phyloP scores from a whole-genome alignment of 192 early-diverging fungal species.

The Kappamyces sp. region DNA sequence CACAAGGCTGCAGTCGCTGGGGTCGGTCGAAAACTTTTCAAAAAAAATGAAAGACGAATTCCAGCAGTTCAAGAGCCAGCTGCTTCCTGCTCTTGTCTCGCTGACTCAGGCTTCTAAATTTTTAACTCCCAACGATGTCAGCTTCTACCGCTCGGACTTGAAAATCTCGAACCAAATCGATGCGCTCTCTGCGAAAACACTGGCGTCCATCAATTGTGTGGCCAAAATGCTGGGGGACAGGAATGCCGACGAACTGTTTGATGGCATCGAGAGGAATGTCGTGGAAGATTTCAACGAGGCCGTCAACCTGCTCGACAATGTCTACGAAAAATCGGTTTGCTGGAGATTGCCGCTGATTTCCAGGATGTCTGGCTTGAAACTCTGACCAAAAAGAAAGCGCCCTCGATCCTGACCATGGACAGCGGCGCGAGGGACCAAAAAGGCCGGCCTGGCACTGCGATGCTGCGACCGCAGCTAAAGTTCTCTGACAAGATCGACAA shows the following conservation, averaged over 20 bases:
- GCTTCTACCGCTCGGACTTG: slow-evolving; percentile 22
- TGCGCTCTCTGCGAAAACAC: slow-evolving; percentile 7
- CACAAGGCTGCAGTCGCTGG: no score
- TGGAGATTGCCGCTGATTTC: neutral
- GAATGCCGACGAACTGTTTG: slow-evolving; percentile 13
- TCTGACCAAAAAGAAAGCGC: slow-evolving; percentile 18
- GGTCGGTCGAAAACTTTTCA: no score
- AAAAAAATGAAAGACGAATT: neutral
- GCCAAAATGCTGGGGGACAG: neutral
- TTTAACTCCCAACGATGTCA: slow-evolving; percentile 24
- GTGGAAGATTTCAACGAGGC: slow-evolving; percentile 58
- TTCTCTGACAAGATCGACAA: slow-evolving; percentile 91
- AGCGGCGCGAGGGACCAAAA: no score
- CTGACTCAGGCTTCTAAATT: slow-evolving; percentile 24
- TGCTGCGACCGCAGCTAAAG: slow-evolving; percentile 71
- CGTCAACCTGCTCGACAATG: slow-evolving; percentile 70
- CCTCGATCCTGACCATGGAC: neutral
- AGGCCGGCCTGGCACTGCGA: no score
- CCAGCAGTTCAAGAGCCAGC: slow-evolving; percentile 12
- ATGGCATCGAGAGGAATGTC: slow-evolving; percentile 58
- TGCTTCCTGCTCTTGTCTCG: slow-evolving; percentile 21
- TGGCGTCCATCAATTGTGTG: slow-evolving; percentile 19
- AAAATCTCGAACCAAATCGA: slow-evolving; percentile 17
- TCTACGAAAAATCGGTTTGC: slow-evolving; percentile 75
- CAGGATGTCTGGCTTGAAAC: slow-evolving; percentile 74